A percentile compares a stretch with the other conserved stretches of the same genome.
phyloP scores from a whole-genome alignment of 208 protist genomes.

The Jaenimonas drosophilae region DNA sequence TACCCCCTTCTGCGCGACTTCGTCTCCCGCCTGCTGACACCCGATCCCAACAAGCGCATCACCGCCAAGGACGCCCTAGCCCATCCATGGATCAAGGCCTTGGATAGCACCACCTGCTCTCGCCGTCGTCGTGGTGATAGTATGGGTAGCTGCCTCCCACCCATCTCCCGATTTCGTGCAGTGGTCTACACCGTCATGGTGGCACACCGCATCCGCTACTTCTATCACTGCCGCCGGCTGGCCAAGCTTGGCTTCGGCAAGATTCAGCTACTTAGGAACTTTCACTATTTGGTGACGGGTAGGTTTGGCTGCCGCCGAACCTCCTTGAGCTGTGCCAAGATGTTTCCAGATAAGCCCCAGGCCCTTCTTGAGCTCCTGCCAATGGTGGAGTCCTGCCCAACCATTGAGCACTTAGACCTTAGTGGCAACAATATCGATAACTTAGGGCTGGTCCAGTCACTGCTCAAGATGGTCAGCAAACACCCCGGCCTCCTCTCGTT shows the following conservation, averaged over 20 bases:
- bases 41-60: constrained; percentile 54
- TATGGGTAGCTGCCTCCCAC: constrained; percentile 4
- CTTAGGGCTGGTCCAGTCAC: constrained; percentile 48
- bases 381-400: constrained; percentile 50
- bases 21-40: constrained; percentile 55
- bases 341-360: constrained; percentile 40
- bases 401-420: constrained; percentile 46
- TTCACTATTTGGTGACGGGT: constrained; percentile 51
- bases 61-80: constrained; percentile 79
- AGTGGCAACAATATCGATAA: constrained; percentile 74
- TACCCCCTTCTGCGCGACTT: constrained; percentile 58
- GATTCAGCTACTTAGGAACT: constrained; percentile 37
- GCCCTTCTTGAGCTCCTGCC: constrained; percentile 50
- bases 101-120: too few species aligned
- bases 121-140: too few species aligned
- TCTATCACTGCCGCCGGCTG: constrained; percentile 33
- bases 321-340: constrained; percentile 45
- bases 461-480: constrained; percentile 30
- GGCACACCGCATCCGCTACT: constrained; percentile 51
- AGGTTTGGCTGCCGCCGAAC: constrained; percentile 17
- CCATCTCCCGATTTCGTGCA: constrained; percentile 23
- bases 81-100: constrained; percentile 74
- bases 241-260: constrained; percentile 29
- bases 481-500: constrained; percentile 50
- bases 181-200: constrained; percentile 48